Percentiles rank a stretch among this genome's conserved stretches.
Conservation (phyloP, 805 yeast species). For the Candida oleophila region DNA sequence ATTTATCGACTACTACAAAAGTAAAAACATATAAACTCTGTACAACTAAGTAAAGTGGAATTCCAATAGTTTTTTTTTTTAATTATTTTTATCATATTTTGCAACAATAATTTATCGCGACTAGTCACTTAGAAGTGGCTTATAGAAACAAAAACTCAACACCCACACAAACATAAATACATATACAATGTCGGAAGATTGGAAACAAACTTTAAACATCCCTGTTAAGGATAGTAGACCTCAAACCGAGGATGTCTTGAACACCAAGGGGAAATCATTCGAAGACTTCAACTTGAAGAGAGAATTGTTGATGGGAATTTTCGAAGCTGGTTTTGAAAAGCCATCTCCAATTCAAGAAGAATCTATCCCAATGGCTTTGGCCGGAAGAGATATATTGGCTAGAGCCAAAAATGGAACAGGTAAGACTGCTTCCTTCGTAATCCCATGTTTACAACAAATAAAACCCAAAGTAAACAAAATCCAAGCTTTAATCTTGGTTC, state of each 20-base stretch:
- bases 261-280: slow-evolving; percentile 85
- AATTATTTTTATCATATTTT: neutral
- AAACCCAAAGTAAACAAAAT: slow-evolving; percentile 82
- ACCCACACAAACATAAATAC: slow-evolving; percentile 8
- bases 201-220: slow-evolving; percentile 73
- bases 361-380: slow-evolving; percentile 90
- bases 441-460: slow-evolving; percentile 86
- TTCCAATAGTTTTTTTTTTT: too few species aligned
- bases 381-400: slow-evolving; percentile 94
- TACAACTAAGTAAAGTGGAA: too few species aligned
- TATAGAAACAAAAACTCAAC: slow-evolving; percentile 3
- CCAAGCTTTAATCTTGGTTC: slow-evolving; percentile 91
- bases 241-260: slow-evolving; percentile 93
- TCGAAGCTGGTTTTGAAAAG: slow-evolving; percentile 97
- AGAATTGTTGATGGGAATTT: slow-evolving; percentile 95
- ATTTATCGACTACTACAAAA: too few species aligned
- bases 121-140: neutral
- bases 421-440: slow-evolving; percentile 95
- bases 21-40: neutral
- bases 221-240: slow-evolving; percentile 91
- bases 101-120: neutral
- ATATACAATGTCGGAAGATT: slow-evolving; percentile 23
- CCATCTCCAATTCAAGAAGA: slow-evolving; percentile 99
- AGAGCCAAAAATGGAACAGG: slow-evolving; percentile 99
- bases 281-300: slow-evolving; percentile 91